These are phyloP conservation scores for Parietaria judaica DNA, from an alignment of 306 rosid species.

Conservation along the genomic window DNA sequence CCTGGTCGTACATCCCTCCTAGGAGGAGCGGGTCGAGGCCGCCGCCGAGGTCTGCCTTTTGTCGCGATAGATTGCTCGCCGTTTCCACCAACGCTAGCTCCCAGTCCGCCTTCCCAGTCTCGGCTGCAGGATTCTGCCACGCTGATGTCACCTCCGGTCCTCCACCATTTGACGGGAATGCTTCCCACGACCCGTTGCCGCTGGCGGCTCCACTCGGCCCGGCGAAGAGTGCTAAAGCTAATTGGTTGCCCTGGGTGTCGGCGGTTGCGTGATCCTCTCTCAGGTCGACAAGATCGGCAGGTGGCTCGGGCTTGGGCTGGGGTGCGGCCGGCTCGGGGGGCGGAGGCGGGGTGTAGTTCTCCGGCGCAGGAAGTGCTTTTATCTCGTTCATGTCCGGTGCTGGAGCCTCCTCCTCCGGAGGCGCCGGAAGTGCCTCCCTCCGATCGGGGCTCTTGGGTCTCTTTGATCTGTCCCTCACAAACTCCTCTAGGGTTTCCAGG, in stretches of 20 bases:
- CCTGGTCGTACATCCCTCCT: slow-evolving; percentile 96
- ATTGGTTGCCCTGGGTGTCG: slow-evolving; percentile 73
- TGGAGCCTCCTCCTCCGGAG: slow-evolving; percentile 58
- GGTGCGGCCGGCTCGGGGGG: slow-evolving; percentile 66
- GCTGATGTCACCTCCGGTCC: slow-evolving; percentile 86
- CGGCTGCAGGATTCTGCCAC: slow-evolving; percentile 96
- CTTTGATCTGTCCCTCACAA: slow-evolving; percentile 87
- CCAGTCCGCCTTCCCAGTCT: slow-evolving; percentile 89
- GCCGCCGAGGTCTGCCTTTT: slow-evolving; percentile 70
- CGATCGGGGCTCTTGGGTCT: slow-evolving; percentile 78
- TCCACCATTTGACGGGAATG: slow-evolving; percentile 72
- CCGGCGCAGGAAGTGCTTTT: slow-evolving; percentile 90
- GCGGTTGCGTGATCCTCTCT: slow-evolving; percentile 68
- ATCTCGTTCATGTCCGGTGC: slow-evolving; percentile 78
- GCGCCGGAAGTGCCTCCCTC: slow-evolving; percentile 48
- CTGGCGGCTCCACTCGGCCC: slow-evolving; percentile 50
- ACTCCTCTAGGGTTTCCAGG: slow-evolving; percentile 90
- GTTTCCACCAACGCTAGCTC: slow-evolving; percentile 95
- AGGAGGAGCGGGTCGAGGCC: slow-evolving; percentile 83
- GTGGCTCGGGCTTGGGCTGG: slow-evolving; percentile 43
- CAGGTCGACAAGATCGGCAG: slow-evolving; percentile 70
- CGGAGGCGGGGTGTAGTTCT: slow-evolving; percentile 67
- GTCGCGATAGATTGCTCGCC: slow-evolving; percentile 71
- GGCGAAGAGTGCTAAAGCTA: slow-evolving; percentile 89
- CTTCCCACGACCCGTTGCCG: slow-evolving; percentile 90